Evolutionary conservation across 768 basidiomycete species (phyloP).

Genomic region (Mycena venus): DNA sequence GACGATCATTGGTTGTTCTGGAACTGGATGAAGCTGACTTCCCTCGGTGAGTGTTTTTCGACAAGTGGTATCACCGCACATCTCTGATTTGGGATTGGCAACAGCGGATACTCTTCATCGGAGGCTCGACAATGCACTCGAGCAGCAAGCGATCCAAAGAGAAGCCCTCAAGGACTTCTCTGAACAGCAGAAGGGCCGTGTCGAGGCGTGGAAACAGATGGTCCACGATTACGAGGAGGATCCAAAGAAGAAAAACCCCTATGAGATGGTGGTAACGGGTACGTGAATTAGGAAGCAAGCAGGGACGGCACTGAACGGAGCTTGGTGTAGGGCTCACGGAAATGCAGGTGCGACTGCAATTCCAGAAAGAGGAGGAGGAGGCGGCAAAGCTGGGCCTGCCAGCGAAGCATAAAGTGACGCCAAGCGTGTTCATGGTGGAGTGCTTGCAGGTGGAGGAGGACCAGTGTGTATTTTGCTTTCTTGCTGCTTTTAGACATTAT

Average conservation of each 20-base stretch:
- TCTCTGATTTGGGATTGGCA: fast-evolving
- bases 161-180: neutral
- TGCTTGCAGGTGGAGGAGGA: too few species aligned
- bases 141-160: neutral
- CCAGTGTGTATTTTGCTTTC: neutral
- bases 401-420: too few species aligned
- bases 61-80: too few species aligned
- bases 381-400: too few species aligned
- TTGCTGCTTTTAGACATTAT: neutral
- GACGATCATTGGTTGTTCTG: conserved; percentile 37
- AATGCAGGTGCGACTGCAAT: neutral
- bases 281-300: neutral
- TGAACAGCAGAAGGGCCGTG: neutral
- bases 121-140: neutral
- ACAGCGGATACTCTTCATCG: neutral
- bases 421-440: too few species aligned
- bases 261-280: neutral
- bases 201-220: neutral
- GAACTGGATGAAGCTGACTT: conserved; percentile 24
- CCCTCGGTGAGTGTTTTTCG: neutral
- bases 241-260: neutral
- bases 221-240: neutral
- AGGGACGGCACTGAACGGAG: neutral
- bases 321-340: neutral
- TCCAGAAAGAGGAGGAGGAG: neutral